phyloP scores from a whole-genome alignment of 2,329 filamentous ascomycete species.

The Penicillium sp. region DNA sequence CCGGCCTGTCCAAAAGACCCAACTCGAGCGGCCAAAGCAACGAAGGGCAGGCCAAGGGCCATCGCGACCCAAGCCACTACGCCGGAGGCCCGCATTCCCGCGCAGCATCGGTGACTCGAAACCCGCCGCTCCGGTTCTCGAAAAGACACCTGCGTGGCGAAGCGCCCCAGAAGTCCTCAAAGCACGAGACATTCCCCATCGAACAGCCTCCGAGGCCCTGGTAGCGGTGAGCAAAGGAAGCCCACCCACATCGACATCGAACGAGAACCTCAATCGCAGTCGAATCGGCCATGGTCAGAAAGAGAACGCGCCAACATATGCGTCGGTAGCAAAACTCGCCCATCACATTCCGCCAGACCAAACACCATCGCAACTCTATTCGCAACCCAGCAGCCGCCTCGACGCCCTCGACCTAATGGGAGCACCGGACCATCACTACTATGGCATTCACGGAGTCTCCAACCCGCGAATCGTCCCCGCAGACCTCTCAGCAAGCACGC shows the following conservation, averaged over 20 bases:
- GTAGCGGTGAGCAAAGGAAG: conserved; percentile 44
- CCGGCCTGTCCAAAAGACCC: conserved; percentile 2
- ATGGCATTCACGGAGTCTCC: conserved; percentile 29
- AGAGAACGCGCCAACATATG: conserved; percentile 42
- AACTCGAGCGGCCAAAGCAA: background rate
- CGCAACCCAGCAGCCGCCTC: conserved; percentile 12
- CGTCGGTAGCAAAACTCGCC: conserved; percentile 35
- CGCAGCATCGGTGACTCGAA: conserved; percentile 26
- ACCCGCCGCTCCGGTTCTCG: conserved; percentile 31
- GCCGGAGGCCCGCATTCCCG: conserved; percentile 22
- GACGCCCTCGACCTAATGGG: conserved; percentile 28
- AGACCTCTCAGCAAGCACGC: conserved; percentile 35
- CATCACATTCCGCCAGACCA: conserved; percentile 14
- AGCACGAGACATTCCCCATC: conserved; percentile 27
- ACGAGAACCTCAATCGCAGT: background rate
- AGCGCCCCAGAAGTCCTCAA: conserved; percentile 33
- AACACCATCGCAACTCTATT: conserved; percentile 24
- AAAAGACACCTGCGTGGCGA: conserved; percentile 33
- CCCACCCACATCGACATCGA: conserved; percentile 33
- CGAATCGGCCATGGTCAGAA: conserved; percentile 14
- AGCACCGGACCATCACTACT: conserved; percentile 31
- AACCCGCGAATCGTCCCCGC: conserved; percentile 18
- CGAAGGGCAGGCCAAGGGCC: background rate
- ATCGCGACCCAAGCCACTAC: conserved; percentile 15
- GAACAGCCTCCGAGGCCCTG: conserved; percentile 46